A percentile compares a stretch with the other conserved stretches of the same genome.
Evolutionary conservation across 495 filamentous ascomycete species (phyloP).

Genomic region (Trichoderma reesei): DNA sequence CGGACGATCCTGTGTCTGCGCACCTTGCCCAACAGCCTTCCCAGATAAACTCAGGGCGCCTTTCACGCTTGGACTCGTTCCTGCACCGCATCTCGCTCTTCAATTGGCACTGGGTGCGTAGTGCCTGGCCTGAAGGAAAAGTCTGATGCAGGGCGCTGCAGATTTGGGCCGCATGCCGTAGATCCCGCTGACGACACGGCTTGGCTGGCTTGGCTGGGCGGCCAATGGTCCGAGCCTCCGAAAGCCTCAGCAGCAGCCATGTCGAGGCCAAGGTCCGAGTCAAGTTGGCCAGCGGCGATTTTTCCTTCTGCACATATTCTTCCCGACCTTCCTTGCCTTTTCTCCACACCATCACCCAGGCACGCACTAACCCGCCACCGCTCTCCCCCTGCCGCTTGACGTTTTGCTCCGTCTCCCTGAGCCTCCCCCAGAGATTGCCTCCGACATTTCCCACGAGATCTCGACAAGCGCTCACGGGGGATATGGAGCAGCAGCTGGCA

Average conservation of each 20-base stretch:
- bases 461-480: not conserved
- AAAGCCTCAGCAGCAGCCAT: not conserved
- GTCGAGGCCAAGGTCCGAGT: not conserved
- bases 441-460: conserved; percentile 4
- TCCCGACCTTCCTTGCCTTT: not conserved
- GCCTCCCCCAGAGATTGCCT: not conserved
- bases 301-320: conserved; percentile 1
- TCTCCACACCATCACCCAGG: not conserved
- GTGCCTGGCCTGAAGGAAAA: not conserved
- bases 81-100: not conserved
- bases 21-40: not conserved
- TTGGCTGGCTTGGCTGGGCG: not conserved
- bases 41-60: not conserved
- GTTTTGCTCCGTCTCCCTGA: not conserved
- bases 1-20: not conserved
- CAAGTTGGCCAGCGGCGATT: not conserved
- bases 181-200: conserved; percentile 3
- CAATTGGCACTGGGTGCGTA: not conserved
- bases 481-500: not conserved
- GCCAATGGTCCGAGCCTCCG: not conserved
- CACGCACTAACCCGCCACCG: not conserved
- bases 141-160: not conserved
- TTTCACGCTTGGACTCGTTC: not conserved
- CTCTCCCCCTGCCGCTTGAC: not conserved
- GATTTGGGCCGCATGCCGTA: not conserved